Percentiles rank a stretch among this genome's conserved stretches.
Conservation (phyloP, 129 eudicot genomes). For the Pittosporum tobira region DNA sequence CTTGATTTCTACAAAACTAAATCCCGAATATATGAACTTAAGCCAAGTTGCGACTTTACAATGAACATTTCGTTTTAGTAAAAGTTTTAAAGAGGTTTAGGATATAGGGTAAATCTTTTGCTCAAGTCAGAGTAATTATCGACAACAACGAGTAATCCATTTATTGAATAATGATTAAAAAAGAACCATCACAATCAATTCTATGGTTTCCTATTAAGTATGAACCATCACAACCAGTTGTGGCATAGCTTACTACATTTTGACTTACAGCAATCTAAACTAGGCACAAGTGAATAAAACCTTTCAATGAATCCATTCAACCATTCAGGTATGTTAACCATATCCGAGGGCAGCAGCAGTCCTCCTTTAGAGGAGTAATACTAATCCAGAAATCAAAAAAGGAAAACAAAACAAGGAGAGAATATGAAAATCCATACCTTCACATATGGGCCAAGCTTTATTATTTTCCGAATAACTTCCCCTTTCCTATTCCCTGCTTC, state of each 20-base stretch:
- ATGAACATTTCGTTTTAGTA: too few species aligned
- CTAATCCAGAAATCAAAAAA: background rate
- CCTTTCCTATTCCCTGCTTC: background rate
- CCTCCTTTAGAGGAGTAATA: background rate
- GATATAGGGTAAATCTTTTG: background rate
- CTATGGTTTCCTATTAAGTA: background rate
- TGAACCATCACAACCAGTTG: background rate
- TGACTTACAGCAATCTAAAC: background rate
- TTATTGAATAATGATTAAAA: too few species aligned
- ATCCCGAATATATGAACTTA: too few species aligned
- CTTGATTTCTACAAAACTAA: background rate
- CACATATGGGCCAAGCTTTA: background rate
- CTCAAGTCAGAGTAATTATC: background rate
- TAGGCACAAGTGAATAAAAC: background rate
- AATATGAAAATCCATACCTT: conserved; percentile 6
- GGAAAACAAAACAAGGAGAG: background rate
- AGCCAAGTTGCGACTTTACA: background rate
- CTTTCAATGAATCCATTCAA: background rate
- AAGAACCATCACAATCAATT: too few species aligned
- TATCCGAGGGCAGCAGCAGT: background rate
- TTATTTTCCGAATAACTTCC: background rate
- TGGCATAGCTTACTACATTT: background rate
- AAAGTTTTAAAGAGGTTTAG: too few species aligned
- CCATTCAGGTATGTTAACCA: background rate
- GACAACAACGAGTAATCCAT: background rate